Evolutionary conservation across 176 grass and related monocot genomes (phyloP).

Genomic region (Typha latifolia): DNA sequence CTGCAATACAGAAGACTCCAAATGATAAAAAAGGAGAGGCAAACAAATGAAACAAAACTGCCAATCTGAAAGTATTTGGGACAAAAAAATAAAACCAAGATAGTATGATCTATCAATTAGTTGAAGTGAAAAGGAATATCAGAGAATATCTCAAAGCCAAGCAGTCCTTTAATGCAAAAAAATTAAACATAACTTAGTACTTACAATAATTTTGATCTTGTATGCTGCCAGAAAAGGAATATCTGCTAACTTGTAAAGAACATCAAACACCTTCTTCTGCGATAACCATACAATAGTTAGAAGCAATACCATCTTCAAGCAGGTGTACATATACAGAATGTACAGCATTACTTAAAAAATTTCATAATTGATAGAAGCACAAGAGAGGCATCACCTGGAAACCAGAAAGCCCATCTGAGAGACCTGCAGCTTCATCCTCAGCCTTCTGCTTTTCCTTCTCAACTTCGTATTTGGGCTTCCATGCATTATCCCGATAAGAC

Average conservation of each 20-base stretch:
- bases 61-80: neutral
- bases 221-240: constrained; percentile 72
- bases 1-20: constrained; percentile 27
- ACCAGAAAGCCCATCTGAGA: constrained; percentile 46
- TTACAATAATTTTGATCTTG: constrained; percentile 89
- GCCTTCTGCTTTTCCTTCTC: constrained; percentile 95
- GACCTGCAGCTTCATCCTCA: constrained; percentile 38
- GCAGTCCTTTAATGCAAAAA: neutral
- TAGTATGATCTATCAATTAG: neutral
- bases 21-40: neutral
- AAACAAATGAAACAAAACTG: constrained; percentile 3
- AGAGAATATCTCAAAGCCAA: neutral
- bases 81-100: neutral
- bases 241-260: constrained; percentile 71
- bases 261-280: constrained; percentile 86
- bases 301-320: neutral
- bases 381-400: constrained; percentile 46
- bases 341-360: neutral
- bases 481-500: constrained; percentile 59
- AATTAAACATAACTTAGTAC: constrained; percentile 1
- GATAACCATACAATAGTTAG: constrained; percentile 21
- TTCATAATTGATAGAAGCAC: neutral
- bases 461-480: constrained; percentile 85
- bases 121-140: neutral
- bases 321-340: neutral